Base-by-base conservation (phyloP, 768 basidiomycete species). In the Collybiopsis confluens region DNA sequence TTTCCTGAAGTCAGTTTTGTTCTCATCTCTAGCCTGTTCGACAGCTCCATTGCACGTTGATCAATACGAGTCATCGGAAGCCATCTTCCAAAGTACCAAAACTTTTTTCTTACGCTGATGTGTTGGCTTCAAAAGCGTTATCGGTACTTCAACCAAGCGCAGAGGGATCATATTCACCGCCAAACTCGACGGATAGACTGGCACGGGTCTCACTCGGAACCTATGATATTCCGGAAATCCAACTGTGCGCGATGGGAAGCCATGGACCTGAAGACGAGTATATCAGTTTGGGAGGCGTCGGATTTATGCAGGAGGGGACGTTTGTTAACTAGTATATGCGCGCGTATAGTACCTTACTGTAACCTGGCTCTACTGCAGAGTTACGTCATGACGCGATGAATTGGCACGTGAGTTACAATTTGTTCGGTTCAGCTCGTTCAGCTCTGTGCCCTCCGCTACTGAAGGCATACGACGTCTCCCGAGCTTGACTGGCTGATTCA, bases 181-280 rank as follows among this genome's bases (percentile, higher is more conserved):
- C 20, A 20, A 45, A 33, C 2, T 33, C 43, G 3, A 20, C 26
- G 1, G 27, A 50, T 42, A 56, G 50, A 35, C 49, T 61, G n/a
- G 18, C 72, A 64, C 16, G 54, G 3, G 72, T 82, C 21, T 59
- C 80, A 33, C 71, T 88, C 20, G 86, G 87, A 0, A 59, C 67
- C 1, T 86, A 80, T 72, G 46, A 61, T 1, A 76, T 86, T 7
- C 64, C 74, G 28, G 79, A 82, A 57, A 66, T 88, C 10, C 81
- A 88, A 62, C 70, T 89, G 28, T 89, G 86, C 70, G 70, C 75
- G 41, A 87, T 89, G 87, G 85, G 87, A 0, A 86, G 86, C 58
- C 75, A 75, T 58, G 85, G 81, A 0, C 72, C 71, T 0, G 74
- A 84, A 55, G 83, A 81, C 13, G 84, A 81, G 62, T 90, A 88